These are phyloP conservation scores for Vitis hybrid DNA, from an alignment of 177 flowering plant genomes.

Conservation along the genomic window DNA sequence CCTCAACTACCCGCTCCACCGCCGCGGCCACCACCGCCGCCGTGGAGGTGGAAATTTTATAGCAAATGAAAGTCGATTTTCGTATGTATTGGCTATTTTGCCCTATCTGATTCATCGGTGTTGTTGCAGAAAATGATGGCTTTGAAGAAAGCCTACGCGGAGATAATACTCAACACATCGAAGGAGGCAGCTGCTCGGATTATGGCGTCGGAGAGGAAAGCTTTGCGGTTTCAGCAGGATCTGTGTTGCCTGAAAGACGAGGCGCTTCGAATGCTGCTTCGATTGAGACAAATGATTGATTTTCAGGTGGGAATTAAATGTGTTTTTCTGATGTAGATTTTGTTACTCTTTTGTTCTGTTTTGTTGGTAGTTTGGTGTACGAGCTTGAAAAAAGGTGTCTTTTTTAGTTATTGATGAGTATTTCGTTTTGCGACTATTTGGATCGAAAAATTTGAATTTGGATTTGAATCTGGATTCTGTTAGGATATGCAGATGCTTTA, in stretches of 20 bases:
- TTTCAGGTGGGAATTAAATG: conserved; percentile 32
- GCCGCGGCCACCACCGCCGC: not conserved
- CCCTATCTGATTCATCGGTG: conserved; percentile 4
- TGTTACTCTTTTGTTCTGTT: not conserved
- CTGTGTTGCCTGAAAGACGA: conserved; percentile 37
- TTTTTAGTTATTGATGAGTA: not conserved
- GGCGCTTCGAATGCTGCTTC: conserved; percentile 42
- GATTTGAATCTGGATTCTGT: no score
- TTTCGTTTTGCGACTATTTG: not conserved
- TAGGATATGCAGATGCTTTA: no score
- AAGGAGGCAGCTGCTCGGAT: conserved; percentile 59
- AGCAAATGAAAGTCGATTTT: not conserved
- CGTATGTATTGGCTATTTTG: not conserved
- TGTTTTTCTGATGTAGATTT: not conserved
- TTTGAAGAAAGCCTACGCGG: conserved; percentile 55
- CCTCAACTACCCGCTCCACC: not conserved
- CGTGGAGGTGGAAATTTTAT: not conserved
- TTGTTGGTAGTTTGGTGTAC: not conserved
- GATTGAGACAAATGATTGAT: conserved; percentile 46
- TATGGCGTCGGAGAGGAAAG: conserved; percentile 40
- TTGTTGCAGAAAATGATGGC: conserved; percentile 44
- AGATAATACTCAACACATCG: conserved; percentile 47
- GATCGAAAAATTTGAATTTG: no score
- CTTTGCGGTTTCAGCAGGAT: conserved; percentile 34
- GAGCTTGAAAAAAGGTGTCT: not conserved